phyloP scores from a whole-genome alignment of 257 asterid genomes.

The Fraxinus americana region DNA sequence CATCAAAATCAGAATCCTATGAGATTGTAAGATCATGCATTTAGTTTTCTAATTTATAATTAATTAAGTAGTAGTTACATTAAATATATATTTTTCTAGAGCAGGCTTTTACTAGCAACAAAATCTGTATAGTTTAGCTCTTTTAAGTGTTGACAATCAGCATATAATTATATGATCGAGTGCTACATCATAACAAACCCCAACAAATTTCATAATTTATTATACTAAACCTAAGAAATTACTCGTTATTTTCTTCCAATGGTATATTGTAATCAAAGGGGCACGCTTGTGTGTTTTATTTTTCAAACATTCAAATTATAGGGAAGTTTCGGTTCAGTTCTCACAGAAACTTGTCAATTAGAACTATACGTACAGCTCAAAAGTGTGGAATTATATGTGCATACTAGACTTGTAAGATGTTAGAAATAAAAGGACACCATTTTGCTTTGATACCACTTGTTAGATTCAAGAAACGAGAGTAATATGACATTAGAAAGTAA shows the following conservation, averaged over 20 bases:
- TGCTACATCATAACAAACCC: slow-evolving; percentile 32
- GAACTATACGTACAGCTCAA: not conserved
- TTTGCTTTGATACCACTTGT: too few species aligned
- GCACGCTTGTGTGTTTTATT: not conserved
- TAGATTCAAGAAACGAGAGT: too few species aligned
- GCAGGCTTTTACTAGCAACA: slow-evolving; percentile 3
- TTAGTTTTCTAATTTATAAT: not conserved
- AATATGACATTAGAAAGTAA: too few species aligned
- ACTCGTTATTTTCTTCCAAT: not conserved
- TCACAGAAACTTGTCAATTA: not conserved
- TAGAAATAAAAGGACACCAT: too few species aligned
- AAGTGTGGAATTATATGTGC: not conserved
- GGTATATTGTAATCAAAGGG: not conserved
- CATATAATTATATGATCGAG: slow-evolving; percentile 19
- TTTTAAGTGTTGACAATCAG: slow-evolving; percentile 25
- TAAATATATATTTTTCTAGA: too few species aligned
- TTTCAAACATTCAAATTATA: not conserved
- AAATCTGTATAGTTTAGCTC: not conserved
- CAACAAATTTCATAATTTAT: slow-evolving; percentile 18
- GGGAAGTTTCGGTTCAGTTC: not conserved
- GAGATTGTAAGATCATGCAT: not conserved
- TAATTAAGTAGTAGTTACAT: not conserved
- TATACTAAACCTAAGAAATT: not conserved
- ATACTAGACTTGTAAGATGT: too few species aligned
- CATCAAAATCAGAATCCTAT: not conserved